A percentile compares a stretch with the other conserved stretches of the same genome.
phyloP scores from a whole-genome alignment of 78 protist genomes.

The Bigelowiella natans region DNA sequence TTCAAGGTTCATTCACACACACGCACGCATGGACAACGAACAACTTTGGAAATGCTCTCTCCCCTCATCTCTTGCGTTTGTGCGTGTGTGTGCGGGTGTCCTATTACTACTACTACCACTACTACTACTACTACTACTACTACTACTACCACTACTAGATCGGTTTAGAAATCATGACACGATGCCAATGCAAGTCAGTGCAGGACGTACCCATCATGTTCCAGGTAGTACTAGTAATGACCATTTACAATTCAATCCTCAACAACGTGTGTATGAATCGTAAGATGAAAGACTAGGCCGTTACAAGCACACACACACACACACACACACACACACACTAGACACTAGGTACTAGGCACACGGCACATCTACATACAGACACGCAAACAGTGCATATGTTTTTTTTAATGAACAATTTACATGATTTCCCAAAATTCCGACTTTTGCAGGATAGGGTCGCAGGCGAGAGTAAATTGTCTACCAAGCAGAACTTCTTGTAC shows the following conservation, averaged over 20 bases:
- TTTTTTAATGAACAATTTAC: neutral
- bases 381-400: neutral
- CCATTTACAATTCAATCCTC: neutral
- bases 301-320: neutral
- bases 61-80: neutral
- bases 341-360: neutral
- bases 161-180: slow-evolving; percentile 37
- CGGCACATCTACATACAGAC: neutral
- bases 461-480: slow-evolving; percentile 28
- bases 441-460: neutral
- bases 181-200: slow-evolving; percentile 1
- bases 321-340: neutral
- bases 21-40: neutral
- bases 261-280: neutral
- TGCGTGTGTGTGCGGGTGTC: neutral
- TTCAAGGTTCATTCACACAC: too few species aligned
- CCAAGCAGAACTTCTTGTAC: slow-evolving; percentile 17
- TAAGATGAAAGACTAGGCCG: neutral
- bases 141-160: slow-evolving; percentile 42
- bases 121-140: too few species aligned
- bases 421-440: neutral
- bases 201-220: slow-evolving; percentile 27
- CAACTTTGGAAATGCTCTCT: neutral
- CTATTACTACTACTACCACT: slow-evolving; percentile 9
- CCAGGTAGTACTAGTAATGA: neutral